Evolutionary conservation across 2,329 filamentous ascomycete species (phyloP).

Genomic region (Beauveria sp.): DNA sequence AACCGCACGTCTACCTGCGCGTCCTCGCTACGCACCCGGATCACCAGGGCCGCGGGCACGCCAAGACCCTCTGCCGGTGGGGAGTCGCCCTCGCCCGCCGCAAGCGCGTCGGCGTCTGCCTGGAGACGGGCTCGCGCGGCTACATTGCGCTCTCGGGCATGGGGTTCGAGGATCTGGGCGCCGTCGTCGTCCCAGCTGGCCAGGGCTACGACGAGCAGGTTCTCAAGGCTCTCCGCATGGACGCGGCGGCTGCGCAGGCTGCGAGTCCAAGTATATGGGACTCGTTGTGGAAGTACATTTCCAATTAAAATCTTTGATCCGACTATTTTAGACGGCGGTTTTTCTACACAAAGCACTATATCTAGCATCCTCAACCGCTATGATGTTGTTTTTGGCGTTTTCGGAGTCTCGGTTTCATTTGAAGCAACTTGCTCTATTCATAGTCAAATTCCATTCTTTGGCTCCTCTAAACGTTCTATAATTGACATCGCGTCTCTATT

Average conservation of each 20-base stretch:
- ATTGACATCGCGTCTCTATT: no score
- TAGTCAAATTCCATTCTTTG: no score
- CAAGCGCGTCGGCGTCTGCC: conserved; percentile 7
- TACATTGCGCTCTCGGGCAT: conserved; percentile 16
- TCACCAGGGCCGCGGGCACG: conserved; percentile 13
- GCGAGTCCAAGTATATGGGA: not conserved
- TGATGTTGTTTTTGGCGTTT: no score
- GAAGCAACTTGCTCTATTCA: no score
- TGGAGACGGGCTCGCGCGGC: conserved; percentile 11
- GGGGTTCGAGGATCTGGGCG: conserved; percentile 14
- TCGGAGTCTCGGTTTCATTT: no score
- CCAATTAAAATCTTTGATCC: not conserved
- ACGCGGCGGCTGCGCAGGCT: not conserved
- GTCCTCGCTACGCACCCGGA: conserved; percentile 14
- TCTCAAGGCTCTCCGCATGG: conserved; percentile 12
- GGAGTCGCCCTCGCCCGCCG: conserved; percentile 7
- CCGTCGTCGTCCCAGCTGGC: conserved; percentile 9
- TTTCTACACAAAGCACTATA: no score
- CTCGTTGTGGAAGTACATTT: conserved; percentile 8
- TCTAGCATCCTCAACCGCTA: no score
- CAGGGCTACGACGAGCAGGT: conserved; percentile 10
- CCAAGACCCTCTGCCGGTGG: conserved; percentile 12
- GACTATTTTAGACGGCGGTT: no score
- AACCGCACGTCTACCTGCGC: conserved; percentile 12
- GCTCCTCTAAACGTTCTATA: no score